Evolutionary conservation across 768 basidiomycete genomes (phyloP), one percentile per base, ranked within the genome.

Genomic region (Lentinus tigrinus): DNA sequence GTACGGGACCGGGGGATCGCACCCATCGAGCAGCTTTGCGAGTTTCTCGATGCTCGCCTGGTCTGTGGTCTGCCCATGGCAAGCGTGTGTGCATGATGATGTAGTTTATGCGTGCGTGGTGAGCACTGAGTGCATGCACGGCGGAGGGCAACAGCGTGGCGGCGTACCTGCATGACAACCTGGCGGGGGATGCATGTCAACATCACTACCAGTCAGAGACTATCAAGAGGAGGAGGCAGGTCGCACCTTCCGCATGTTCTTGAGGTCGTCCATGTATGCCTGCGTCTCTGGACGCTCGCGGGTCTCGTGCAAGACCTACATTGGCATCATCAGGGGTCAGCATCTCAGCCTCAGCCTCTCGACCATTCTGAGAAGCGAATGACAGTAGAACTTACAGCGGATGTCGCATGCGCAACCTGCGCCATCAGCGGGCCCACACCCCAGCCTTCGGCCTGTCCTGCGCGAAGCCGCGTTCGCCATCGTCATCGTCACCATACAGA

Each of bases 361-460:
- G 36, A 16, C 36, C 16, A 16, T 16, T 8, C 36, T 4, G 36
- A 9, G 13, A 1, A 5, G 10, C 27, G n/a, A 31, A 13, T 23
- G 1, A 24, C 16, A 13, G 5, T 17, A 17, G 24, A 47, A 47
- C 70, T 46, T 61, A 78, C 78, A 24, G 78, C 78, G 0, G 75
- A 69, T 24, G 78, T 77, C 5, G 75, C 75, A 58, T 78, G 78
- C 4, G 77, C 76, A 2, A 70, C 73, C 58, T 78, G 78, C 6
- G 75, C 73, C 77, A 78, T 77, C 38, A 78, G 69, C 14, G 77
- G 76, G 11, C 78, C 78, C 4, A 75, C 66, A 1, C 77, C 78
- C 75, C 78, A 79, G 6, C 72, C 75, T 52, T 75, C 76, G 21
- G 68, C 68, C 75, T 78, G 50, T 27, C 4, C 27, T 21, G 37